Evolutionary conservation across 169 alveolate species (phyloP).

Genomic region (Eimeria mitis): DNA sequence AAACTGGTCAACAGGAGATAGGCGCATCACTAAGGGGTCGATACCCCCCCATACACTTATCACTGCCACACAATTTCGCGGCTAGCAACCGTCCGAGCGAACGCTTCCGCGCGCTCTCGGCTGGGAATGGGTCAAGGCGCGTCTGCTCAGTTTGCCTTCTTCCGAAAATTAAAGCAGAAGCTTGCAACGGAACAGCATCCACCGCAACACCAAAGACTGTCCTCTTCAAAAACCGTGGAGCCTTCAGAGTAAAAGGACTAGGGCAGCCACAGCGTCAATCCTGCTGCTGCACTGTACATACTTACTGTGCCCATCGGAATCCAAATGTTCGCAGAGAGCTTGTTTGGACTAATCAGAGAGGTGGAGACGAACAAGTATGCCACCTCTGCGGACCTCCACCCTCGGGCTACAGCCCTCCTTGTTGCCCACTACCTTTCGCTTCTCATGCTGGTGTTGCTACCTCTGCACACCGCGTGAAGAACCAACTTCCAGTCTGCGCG

Average conservation of each 20-base stretch:
- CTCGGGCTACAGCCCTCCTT: background rate
- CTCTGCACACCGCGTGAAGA: background rate
- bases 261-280: background rate
- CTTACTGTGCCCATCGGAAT: slow-evolving; percentile 21
- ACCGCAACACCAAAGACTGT: background rate
- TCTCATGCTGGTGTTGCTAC: background rate
- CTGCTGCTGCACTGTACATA: background rate
- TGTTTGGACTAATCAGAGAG: background rate
- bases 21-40: background rate
- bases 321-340: background rate
- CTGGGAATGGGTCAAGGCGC: slow-evolving; percentile 44
- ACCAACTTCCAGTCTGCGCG: background rate
- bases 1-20: background rate
- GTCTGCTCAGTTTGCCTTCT: slow-evolving; percentile 51
- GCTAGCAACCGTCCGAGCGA: background rate
- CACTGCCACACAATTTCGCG: slow-evolving; percentile 5
- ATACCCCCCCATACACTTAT: background rate
- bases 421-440: background rate
- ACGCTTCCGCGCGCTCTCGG: slow-evolving; percentile 29
- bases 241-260: background rate
- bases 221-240: background rate
- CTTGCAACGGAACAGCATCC: background rate
- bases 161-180: slow-evolving; percentile 5
- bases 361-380: background rate
- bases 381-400: background rate